phyloP scores from a whole-genome alignment of 2,329 filamentous ascomycete genomes.

The Cladosporium velox region DNA sequence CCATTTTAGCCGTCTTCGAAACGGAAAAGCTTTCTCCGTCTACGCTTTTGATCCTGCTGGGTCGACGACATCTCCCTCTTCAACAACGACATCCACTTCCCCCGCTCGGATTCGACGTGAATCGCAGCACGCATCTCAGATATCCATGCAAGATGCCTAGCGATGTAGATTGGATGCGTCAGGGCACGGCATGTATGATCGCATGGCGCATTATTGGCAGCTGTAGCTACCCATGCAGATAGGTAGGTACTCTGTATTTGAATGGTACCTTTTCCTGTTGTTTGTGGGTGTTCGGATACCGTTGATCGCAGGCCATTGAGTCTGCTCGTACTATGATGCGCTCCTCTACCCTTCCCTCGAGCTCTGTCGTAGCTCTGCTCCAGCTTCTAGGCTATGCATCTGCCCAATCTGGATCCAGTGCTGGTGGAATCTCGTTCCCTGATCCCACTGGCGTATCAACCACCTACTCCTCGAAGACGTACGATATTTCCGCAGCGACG shows the following conservation, averaged over 20 bases:
- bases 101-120: not conserved
- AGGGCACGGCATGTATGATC: slow-evolving; percentile 3
- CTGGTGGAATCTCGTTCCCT: slow-evolving; percentile 31
- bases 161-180: not conserved
- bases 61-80: not conserved
- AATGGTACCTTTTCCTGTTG: not conserved
- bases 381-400: not conserved
- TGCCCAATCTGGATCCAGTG: slow-evolving; percentile 6
- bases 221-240: not conserved
- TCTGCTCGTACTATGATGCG: not conserved
- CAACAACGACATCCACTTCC: not conserved
- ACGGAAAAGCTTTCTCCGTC: slow-evolving; percentile 17
- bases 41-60: not conserved
- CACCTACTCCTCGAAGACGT: slow-evolving; percentile 38
- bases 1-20: slow-evolving; percentile 14
- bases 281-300: not conserved
- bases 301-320: not conserved
- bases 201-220: slow-evolving; percentile 4
- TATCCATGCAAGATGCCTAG: slow-evolving; percentile 4
- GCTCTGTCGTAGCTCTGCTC: not conserved
- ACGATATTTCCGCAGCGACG: slow-evolving; percentile 47
- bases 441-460: slow-evolving; percentile 35
- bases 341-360: not conserved
- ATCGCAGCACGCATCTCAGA: not conserved
- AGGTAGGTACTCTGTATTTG: slow-evolving; percentile 7